Evolutionary conservation across 768 basidiomycete genomes (phyloP), one percentile per base, ranked within the genome.

Genomic region (Russula sp.): DNA sequence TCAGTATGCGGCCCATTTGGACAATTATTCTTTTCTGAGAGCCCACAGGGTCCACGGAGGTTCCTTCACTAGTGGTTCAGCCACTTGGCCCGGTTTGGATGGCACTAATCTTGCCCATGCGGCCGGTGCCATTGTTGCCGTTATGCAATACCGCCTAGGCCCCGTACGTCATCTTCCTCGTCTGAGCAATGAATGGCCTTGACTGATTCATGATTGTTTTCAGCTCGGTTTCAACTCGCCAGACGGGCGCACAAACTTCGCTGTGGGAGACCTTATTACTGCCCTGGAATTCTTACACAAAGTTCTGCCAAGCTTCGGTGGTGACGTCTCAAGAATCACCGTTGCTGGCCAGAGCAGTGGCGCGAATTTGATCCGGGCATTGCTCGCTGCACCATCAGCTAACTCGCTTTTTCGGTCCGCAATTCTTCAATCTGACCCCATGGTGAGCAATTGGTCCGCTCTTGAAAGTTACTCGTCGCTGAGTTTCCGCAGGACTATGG

Each of bases 321-420:
- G 88, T n/a, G 77, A 79, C 62, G 52, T 77, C 7, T 76, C 76
- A 8, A 83, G 83, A 69, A 81, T 93, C 65, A 90, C 88, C 0
- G 59, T 94, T n/a, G 88, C 89, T 42, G 91, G 91, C 7, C 91
- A 94, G 74, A 90, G 88, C 71, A 82, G 83, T 50, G 91, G 91
- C 50, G 91, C 86, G 2, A 83, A 76, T 63, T 79, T 93, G 78
- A 81, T 94, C 69, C 79, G 91, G 59, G 83, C 89, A 1, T 75
- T 95, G 50, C 79, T 94, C 43, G 88, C 85, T 14, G 76, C 77
- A 3, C 88, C 92, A 3, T 82, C 84, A 3, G 91, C 86, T 0
- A 78, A 81, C 20, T 77, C 81, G 1, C 76, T 93, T 53, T 95
- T 94, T 78, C 76, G 80, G 60, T 86, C 81, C 55, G 89, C 85